Evolutionary conservation across 1,139 yeast genomes (phyloP), one percentile per base, ranked within the genome.

Genomic region (Hyphopichia khmerensis): DNA sequence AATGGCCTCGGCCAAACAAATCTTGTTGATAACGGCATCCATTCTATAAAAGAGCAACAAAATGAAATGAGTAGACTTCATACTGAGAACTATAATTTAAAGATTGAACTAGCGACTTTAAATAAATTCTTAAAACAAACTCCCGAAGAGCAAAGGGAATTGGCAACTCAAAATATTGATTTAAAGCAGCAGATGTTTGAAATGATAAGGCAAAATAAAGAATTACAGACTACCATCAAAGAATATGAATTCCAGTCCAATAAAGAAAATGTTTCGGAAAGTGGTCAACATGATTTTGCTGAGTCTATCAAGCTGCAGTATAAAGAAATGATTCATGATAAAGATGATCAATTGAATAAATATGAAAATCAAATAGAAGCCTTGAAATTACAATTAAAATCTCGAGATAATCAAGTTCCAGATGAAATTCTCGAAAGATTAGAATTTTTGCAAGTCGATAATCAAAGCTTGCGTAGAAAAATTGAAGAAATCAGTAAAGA

Each of bases 41-140:
- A 62, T 18, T 63, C 72, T 2, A 64, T 84, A 13, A 78, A 72
- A 47, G 81, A 74, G 47, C 87, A 82, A 51, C 80, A 79, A 49
- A 72, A 73, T 38, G 67, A 72, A 36, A 64, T 78, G 33, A 69
- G 77, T 37, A 66, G 67, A 40, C 64, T 84, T 38, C 74, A 79
- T 47, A 71, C 76, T 23, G 90, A 85, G 43, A 85, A 84, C 50
- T 77, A 82, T 53, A 77, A 80, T 49, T 67, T 86, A 50, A 79
- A 80, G 53, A 71, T 84, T 35, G 80, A 82, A 50, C 65, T 82
- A 38, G 74, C 79, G 17, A 75, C 84, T 4, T 62, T 82, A 46
- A 71, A 77, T 32, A 68, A 77, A 49, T 69, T 75, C 40, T 60
- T 82, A 38, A 67, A 67, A 38, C 71, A 67, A 16, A 65, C 77